A percentile compares a stretch with the other conserved stretches of the same genome.
Evolutionary conservation across 208 protist genomes (phyloP).

Genomic region (Blastocrithidia nonstop): DNA sequence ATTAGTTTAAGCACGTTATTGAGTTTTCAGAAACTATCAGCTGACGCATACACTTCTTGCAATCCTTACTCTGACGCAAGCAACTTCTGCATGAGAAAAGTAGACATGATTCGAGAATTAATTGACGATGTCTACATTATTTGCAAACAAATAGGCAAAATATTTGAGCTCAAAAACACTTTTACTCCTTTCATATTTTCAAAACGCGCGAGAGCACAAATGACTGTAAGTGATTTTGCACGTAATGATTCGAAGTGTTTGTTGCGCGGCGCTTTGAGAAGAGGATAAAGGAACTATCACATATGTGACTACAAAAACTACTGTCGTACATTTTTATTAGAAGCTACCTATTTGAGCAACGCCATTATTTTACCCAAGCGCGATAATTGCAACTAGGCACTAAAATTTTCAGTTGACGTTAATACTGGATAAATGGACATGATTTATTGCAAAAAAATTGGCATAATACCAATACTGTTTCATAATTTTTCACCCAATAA

Average conservation of each 20-base stretch:
- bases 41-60: conserved; percentile 93
- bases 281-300: conserved; percentile 98
- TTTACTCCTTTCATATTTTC: conserved; percentile 83
- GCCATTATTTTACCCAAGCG: conserved; percentile 97
- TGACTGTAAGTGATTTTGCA: conserved; percentile 97
- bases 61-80: conserved; percentile 94
- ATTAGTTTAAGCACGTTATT: conserved; percentile 91
- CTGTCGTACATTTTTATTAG: conserved; percentile 91
- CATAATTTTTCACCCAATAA: conserved; percentile 95
- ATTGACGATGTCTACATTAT: conserved; percentile 98
- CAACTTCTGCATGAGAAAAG: conserved; percentile 99
- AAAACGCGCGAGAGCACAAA: conserved; percentile 96
- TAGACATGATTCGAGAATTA: conserved; percentile 95
- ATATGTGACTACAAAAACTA: conserved; percentile 98
- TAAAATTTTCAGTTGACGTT: conserved; percentile 28
- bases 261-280: conserved; percentile 93
- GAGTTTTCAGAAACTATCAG: conserved; percentile 92
- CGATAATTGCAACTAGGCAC: conserved; percentile 68
- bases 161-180: conserved; percentile 97
- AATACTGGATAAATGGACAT: conserved; percentile 96
- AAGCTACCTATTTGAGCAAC: conserved; percentile 97
- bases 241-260: conserved; percentile 94
- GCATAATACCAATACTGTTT: conserved; percentile 96
- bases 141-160: conserved; percentile 98
- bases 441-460: conserved; percentile 97